A percentile compares a stretch with the other conserved stretches of the same genome.
These are phyloP conservation scores for Porphyra umbilicalis DNA, from an alignment of 31 red algal genomes.

Conservation along the genomic window DNA sequence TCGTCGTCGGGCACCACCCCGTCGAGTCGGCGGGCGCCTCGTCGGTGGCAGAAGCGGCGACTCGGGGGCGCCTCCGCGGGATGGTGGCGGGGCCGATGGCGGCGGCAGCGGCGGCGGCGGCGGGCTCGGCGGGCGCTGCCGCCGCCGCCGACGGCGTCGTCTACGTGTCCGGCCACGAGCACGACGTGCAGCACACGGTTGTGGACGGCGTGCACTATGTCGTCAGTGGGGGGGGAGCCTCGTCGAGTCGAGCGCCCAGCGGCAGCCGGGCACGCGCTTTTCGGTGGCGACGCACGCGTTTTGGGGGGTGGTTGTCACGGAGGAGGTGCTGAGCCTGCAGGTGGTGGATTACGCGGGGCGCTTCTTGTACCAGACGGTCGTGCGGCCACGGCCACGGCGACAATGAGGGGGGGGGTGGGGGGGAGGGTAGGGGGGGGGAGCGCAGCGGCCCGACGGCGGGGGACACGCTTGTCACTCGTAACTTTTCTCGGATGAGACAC, in stretches of 20 bases:
- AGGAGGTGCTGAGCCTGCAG: background rate
- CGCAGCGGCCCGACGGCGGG: too few relatives aligned
- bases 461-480: too few relatives aligned
- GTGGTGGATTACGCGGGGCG: background rate
- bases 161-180: conserved; percentile 6
- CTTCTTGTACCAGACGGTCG: background rate
- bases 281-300: background rate
- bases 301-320: background rate
- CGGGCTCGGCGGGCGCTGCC: too few relatives aligned
- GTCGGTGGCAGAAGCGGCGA: conserved; percentile 5
- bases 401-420: background rate
- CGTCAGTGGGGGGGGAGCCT: conserved; percentile 14
- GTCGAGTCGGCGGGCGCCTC: conserved; percentile 22
- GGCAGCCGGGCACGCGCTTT: background rate
- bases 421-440: background rate
- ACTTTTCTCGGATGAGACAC: too few relatives aligned
- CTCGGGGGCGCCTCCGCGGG: conserved; percentile 3
- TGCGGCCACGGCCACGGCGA: background rate
- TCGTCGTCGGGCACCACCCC: conserved; percentile 65
- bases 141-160: background rate
- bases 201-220: conserved; percentile 20
- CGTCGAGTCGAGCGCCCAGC: background rate
- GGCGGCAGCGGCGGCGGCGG: background rate
- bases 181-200: conserved; percentile 18
- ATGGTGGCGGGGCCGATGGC: background rate